Evolutionary conservation across 306 rosid species (phyloP).

Genomic region (Castanea crenata): DNA sequence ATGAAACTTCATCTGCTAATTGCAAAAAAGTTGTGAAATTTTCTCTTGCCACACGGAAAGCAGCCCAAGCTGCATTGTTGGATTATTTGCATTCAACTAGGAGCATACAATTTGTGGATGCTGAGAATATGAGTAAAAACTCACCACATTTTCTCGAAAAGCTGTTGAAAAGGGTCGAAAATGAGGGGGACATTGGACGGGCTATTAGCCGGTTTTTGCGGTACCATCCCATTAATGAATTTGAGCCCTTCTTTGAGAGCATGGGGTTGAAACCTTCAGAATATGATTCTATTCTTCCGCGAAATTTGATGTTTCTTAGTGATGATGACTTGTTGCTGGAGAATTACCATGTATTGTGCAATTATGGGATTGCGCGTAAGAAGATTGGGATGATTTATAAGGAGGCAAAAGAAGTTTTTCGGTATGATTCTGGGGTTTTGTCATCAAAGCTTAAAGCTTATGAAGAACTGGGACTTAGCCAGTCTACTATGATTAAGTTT

Average conservation of each 20-base stretch:
- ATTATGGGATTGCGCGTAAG: conserved; percentile 55
- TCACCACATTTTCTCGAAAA: conserved; percentile 55
- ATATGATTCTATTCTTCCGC: conserved; percentile 55
- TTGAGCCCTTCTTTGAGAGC: conserved; percentile 87
- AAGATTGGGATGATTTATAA: conserved; percentile 59
- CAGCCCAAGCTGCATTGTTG: conserved; percentile 68
- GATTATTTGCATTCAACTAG: conserved; percentile 76
- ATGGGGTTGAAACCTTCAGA: conserved; percentile 70
- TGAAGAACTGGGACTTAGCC: conserved; percentile 49
- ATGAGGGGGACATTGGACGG: conserved; percentile 20
- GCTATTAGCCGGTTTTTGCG: conserved; percentile 48
- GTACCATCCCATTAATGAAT: conserved; percentile 81
- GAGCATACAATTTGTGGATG: conserved; percentile 59
- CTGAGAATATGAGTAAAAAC: conserved; percentile 76
- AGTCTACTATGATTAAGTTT: conserved; percentile 23
- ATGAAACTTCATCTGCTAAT: background rate
- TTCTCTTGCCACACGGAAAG: conserved; percentile 23
- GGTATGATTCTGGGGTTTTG: conserved; percentile 47
- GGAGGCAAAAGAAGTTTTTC: conserved; percentile 44
- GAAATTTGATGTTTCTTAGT: conserved; percentile 45
- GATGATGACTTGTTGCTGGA: conserved; percentile 59
- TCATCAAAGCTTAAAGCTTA: conserved; percentile 47
- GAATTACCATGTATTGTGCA: conserved; percentile 52
- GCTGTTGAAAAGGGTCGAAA: conserved; percentile 37
- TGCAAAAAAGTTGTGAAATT: conserved; percentile 5